phyloP scores from a whole-genome alignment of 768 basidiomycete genomes.

The Mycena sanguinolenta region DNA sequence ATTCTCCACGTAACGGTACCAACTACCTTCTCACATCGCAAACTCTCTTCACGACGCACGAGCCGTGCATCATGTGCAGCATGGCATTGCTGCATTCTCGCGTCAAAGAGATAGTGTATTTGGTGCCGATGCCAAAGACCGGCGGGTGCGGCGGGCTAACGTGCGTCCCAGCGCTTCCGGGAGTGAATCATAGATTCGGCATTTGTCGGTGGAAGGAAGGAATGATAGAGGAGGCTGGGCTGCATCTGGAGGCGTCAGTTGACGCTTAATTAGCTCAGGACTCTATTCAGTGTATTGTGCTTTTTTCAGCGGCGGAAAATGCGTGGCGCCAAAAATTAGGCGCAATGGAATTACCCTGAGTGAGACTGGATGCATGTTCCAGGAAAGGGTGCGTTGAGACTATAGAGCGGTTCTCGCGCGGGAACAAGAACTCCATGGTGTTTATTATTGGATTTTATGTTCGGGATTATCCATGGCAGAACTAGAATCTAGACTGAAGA shows the following conservation, averaged over 20 bases:
- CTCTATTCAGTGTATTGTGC: too few relatives aligned
- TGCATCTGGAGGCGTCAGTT: slow-evolving; percentile 46
- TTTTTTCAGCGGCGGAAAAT: too few relatives aligned
- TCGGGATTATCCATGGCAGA: too few relatives aligned
- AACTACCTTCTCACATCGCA: slow-evolving; percentile 91
- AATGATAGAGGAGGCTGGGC: slow-evolving; percentile 29
- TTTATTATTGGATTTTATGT: not conserved
- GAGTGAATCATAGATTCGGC: slow-evolving; percentile 90
- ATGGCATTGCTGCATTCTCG: slow-evolving; percentile 97
- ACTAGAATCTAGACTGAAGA: not conserved
- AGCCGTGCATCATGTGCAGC: slow-evolving; percentile 97
- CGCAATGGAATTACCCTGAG: too few relatives aligned
- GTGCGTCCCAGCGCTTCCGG: slow-evolving; percentile 84
- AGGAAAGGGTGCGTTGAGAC: too few relatives aligned
- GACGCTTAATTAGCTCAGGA: slow-evolving; percentile 51
- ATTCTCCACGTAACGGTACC: slow-evolving; percentile 65
- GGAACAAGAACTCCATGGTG: too few relatives aligned
- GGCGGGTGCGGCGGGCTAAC: slow-evolving; percentile 88
- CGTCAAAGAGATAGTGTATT: slow-evolving; percentile 87
- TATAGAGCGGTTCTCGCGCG: too few relatives aligned
- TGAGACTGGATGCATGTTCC: not conserved
- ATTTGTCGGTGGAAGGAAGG: slow-evolving; percentile 75
- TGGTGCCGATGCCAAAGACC: slow-evolving; percentile 79
- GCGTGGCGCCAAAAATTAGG: too few relatives aligned
- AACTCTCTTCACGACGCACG: slow-evolving; percentile 92